Conservation (phyloP, 2,329 filamentous ascomycete species). For the Cryphonectria carpinicola region DNA sequence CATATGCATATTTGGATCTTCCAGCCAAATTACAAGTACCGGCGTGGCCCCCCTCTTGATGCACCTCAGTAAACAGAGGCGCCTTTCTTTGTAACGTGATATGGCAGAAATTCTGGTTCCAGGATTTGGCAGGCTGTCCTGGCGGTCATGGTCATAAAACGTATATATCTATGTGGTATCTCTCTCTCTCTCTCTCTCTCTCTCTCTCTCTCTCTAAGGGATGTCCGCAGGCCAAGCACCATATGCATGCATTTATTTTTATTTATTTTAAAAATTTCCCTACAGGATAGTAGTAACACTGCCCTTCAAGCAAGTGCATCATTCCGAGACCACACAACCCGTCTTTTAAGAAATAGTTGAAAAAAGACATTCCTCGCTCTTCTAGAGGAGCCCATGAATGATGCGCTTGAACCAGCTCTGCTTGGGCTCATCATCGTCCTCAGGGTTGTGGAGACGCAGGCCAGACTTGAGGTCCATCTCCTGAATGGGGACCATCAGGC, state of each 20-base stretch:
- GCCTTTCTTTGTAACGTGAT: too few relatives aligned
- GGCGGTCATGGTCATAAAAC: neutral
- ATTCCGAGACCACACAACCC: neutral
- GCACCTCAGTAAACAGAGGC: neutral
- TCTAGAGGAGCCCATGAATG: slow-evolving; percentile 41
- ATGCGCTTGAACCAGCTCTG: slow-evolving; percentile 42
- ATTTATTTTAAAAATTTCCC: neutral
- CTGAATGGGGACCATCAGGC: slow-evolving; percentile 57
- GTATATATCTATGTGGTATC: neutral
- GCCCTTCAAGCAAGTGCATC: neutral
- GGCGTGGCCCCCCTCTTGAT: neutral
- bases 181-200: neutral
- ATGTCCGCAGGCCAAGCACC: neutral
- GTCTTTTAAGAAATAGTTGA: neutral
- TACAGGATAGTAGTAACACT: neutral
- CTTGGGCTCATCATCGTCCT: slow-evolving; percentile 39
- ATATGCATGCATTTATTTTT: neutral
- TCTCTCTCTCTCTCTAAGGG: too few relatives aligned
- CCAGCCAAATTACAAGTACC: neutral
- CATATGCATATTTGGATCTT: neutral
- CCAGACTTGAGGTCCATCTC: slow-evolving; percentile 68
- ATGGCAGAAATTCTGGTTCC: too few relatives aligned
- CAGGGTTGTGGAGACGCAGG: slow-evolving; percentile 56
- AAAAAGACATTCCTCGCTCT: neutral
- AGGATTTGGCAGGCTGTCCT: too few relatives aligned